phyloP scores from a whole-genome alignment of 345 rosid species.

The Bruguiera gymnorhiza region DNA sequence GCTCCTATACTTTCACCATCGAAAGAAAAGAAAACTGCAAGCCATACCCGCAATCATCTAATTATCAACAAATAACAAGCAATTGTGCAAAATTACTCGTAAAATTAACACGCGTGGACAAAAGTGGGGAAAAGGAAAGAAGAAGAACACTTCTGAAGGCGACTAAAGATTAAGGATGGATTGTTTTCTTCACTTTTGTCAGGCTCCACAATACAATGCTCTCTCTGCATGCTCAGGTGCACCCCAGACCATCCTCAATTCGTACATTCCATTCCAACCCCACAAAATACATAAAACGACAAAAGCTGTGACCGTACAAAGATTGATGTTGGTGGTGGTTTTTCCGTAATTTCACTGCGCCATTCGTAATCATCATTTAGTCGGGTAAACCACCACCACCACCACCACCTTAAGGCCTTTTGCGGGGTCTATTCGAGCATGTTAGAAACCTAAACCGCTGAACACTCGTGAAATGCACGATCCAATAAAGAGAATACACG shows the following conservation, averaged over 20 bases:
- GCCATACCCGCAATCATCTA: too few species aligned
- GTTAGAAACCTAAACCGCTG: not conserved
- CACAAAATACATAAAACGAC: too few species aligned
- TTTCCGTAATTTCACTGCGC: not conserved
- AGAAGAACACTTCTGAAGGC: not conserved
- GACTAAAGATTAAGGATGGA: not conserved
- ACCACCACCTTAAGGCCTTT: not conserved
- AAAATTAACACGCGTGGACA: too few species aligned
- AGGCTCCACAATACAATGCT: not conserved
- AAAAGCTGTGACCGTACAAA: too few species aligned
- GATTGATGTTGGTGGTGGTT: not conserved
- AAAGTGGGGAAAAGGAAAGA: too few species aligned
- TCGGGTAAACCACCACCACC: not conserved
- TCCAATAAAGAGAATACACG: not conserved
- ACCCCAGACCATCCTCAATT: not conserved
- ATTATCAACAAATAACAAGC: too few species aligned
- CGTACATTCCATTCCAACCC: too few species aligned
- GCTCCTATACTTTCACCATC: too few species aligned
- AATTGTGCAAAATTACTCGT: too few species aligned
- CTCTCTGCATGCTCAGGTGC: not conserved
- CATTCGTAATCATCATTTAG: slow-evolving; percentile 5
- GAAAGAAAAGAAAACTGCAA: too few species aligned
- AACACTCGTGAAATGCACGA: not conserved
- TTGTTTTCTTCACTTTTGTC: not conserved
- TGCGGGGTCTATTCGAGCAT: not conserved